Conservation (phyloP, 2,329 filamentous ascomycete genomes). For the Penicillium occitanis region DNA sequence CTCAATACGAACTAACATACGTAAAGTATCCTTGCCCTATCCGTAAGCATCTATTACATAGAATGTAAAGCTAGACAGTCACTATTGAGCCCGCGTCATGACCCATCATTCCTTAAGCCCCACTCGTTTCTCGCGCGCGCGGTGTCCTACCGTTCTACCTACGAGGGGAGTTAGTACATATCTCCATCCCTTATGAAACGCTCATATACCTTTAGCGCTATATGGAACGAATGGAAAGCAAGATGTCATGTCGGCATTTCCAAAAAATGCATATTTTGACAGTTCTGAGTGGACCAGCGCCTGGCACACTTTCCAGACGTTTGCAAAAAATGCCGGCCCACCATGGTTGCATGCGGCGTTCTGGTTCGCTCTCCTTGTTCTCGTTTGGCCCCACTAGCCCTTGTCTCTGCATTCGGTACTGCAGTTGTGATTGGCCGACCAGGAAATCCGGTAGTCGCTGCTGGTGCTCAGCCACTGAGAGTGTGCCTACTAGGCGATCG, state of each 20-base stretch:
- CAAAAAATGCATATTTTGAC: not conserved
- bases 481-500: not conserved
- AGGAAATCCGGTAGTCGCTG: not conserved
- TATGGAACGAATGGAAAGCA: not conserved
- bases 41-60: not conserved
- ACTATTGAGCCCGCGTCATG: not conserved
- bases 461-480: constrained; percentile 3
- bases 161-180: not conserved
- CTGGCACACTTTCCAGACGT: constrained; percentile 8
- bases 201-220: not conserved
- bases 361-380: constrained; percentile 6
- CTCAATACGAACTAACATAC: not conserved
- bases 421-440: constrained; percentile 2
- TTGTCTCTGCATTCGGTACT: constrained; percentile 9
- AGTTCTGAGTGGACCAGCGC: not conserved
- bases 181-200: not conserved
- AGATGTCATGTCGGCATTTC: not conserved
- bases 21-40: not conserved
- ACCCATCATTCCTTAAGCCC: constrained; percentile 5
- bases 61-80: not conserved
- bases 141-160: not conserved
- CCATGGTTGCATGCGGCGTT: constrained; percentile 6
- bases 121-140: constrained; percentile 2
- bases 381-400: not conserved
- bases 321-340: not conserved